These are phyloP conservation scores for Aspergillus caelatus DNA, from an alignment of 2,329 filamentous ascomycete genomes.

Conservation along the genomic window DNA sequence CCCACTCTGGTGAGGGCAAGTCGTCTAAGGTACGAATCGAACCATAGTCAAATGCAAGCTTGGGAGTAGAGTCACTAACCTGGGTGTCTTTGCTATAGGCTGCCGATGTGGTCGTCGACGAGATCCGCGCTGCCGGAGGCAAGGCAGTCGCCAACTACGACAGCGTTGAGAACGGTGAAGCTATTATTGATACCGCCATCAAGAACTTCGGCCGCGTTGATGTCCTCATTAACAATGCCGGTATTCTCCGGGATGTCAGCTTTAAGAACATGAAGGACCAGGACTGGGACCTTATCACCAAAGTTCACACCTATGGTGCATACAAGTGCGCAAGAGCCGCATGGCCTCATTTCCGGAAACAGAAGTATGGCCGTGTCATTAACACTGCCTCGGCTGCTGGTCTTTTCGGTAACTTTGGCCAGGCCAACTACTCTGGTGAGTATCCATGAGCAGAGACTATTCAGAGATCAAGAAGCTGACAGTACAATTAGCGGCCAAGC, in stretches of 20 bases:
- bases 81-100: slow-evolving; percentile 58
- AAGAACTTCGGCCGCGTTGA: slow-evolving; percentile 71
- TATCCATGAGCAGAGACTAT: not conserved
- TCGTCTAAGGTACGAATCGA: slow-evolving; percentile 70
- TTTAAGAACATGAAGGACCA: slow-evolving; percentile 99
- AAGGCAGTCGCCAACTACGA: slow-evolving; percentile 99
- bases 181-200: slow-evolving; percentile 74
- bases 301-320: slow-evolving; percentile 87
- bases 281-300: slow-evolving; percentile 95
- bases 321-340: slow-evolving; percentile 95
- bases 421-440: slow-evolving; percentile 86
- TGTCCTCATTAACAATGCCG: slow-evolving; percentile 95
- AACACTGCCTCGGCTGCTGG: slow-evolving; percentile 97
- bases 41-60: slow-evolving; percentile 10
- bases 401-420: slow-evolving; percentile 92
- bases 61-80: slow-evolving; percentile 61
- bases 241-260: slow-evolving; percentile 90
- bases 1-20: slow-evolving; percentile 88
- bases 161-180: slow-evolving; percentile 78
- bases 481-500: slow-evolving; percentile 71
- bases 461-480: slow-evolving; percentile 27
- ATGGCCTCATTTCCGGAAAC: slow-evolving; percentile 97
- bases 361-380: slow-evolving; percentile 96
- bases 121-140: slow-evolving; percentile 76
- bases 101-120: slow-evolving; percentile 52